Base-by-base conservation (phyloP, 2,329 filamentous ascomycete genomes). In the Pyrenophora tritici-repentis region DNA sequence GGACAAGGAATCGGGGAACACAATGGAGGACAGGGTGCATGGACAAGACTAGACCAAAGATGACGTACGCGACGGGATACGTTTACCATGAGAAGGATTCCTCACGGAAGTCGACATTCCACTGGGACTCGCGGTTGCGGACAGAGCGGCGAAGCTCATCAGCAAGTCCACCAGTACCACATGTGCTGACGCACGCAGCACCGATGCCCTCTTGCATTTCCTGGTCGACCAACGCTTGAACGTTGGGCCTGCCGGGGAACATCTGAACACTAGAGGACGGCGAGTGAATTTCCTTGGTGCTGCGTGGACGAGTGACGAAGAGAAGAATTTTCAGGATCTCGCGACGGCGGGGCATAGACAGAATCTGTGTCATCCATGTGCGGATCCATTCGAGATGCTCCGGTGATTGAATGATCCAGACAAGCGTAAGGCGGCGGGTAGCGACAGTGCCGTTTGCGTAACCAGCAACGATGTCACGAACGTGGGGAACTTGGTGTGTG, bases 321-420 rank as follows among this genome's bases (percentile, higher is more conserved):
- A 97, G 83, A 63, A 93, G 85, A 65, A 97, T 89, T 62, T 86
- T 87, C 37, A 99, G 82, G 24, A 96, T 81, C 42, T 96, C 90
- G 51, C 89, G 85, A 46, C 92, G 87, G 62, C 86, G 83, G 10
- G 90, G 88, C 81, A 97, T 87, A 48, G 83, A 82, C 26, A 97
- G 81, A 46, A 97, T 90, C 66, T 87, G 82, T 3, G 88, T 91
- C 89, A 92, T 91, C 87, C 90, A 97, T 4, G 90, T 90, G 6
- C 90, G 85, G 52, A 96, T 89, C 93, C 94, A 97, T 73, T 96
- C 91, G 6, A 97, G 83, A 49, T 93, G 87, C 66, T 96, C 89
- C 32, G 89, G 88, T 47, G 91, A 90, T 55, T 94, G 90, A 58
- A 97, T 89, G 67, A 96, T 87, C 94, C 94, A 97, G 53, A 97